phyloP scores from a whole-genome alignment of 345 rosid genomes.

The Citrus sp. region DNA sequence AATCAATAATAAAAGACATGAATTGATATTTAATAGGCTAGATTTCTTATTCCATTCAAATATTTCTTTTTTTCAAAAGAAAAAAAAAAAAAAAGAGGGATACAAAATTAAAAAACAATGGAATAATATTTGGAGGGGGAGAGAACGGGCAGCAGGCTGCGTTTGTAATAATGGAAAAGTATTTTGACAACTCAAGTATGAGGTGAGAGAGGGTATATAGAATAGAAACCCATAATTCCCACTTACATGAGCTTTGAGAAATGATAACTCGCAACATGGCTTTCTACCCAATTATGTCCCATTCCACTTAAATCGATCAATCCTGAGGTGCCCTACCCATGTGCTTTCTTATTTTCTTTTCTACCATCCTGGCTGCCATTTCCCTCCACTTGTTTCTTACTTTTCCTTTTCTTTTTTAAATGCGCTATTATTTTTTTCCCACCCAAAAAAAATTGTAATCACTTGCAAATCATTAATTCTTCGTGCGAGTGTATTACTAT shows the following conservation, averaged over 20 bases:
- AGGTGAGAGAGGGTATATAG: neutral
- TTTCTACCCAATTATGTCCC: slow-evolving; percentile 4
- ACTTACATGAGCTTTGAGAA: neutral
- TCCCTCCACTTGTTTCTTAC: slow-evolving; percentile 1
- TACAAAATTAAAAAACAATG: no score
- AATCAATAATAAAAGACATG: no score
- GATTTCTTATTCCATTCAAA: no score
- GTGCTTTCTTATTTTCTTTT: slow-evolving; percentile 16
- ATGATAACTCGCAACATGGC: slow-evolving; percentile 4
- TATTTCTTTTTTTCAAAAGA: no score
- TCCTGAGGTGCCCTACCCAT: slow-evolving; percentile 19
- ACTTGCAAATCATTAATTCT: neutral
- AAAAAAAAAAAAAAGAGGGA: no score
- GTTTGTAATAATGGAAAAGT: neutral
- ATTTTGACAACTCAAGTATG: neutral
- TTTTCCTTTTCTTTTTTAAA: neutral
- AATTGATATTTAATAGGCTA: no score
- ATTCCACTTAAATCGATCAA: neutral
- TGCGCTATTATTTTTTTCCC: no score
- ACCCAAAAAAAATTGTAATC: no score
- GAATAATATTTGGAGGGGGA: neutral
- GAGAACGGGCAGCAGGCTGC: neutral
- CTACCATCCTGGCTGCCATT: neutral
- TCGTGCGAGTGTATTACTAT: neutral
- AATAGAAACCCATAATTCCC: slow-evolving; percentile 9